Evolutionary conservation across 345 rosid genomes (phyloP).

Genomic region (Murraya paniculata): DNA sequence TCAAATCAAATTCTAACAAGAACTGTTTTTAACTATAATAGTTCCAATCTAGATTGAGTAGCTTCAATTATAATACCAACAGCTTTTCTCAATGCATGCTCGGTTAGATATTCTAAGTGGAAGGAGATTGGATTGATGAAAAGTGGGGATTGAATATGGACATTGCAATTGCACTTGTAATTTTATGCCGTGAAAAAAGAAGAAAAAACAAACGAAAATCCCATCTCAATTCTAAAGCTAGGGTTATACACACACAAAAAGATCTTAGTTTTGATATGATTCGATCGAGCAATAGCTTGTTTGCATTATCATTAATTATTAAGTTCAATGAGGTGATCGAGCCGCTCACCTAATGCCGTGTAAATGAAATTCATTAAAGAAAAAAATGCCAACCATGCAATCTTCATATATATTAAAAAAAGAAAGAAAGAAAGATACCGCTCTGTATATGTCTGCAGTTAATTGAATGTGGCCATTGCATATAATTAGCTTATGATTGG

Average conservation of each 20-base stretch:
- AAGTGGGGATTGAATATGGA: background rate
- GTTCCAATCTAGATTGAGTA: background rate
- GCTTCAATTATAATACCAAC: background rate
- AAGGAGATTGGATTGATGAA: background rate
- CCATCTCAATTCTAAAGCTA: background rate
- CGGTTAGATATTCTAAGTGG: background rate
- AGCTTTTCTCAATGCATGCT: background rate
- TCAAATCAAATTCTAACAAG: background rate
- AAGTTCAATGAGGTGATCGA: background rate
- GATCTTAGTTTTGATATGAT: conserved; percentile 13
- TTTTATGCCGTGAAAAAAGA: too few species aligned
- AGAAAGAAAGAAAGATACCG: too few species aligned
- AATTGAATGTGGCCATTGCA: too few species aligned
- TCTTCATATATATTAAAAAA: background rate
- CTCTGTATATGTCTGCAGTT: too few species aligned
- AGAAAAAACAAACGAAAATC: background rate
- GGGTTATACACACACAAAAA: too few species aligned
- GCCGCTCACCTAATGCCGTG: conserved; percentile 3
- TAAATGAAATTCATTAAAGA: too few species aligned
- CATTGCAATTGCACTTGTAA: background rate
- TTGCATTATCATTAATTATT: background rate
- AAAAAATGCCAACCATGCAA: background rate
- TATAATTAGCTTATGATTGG: too few species aligned
- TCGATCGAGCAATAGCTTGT: background rate
- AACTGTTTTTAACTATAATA: background rate